Conservation (phyloP, 768 basidiomycete genomes). For the Tephrocybe sp. region DNA sequence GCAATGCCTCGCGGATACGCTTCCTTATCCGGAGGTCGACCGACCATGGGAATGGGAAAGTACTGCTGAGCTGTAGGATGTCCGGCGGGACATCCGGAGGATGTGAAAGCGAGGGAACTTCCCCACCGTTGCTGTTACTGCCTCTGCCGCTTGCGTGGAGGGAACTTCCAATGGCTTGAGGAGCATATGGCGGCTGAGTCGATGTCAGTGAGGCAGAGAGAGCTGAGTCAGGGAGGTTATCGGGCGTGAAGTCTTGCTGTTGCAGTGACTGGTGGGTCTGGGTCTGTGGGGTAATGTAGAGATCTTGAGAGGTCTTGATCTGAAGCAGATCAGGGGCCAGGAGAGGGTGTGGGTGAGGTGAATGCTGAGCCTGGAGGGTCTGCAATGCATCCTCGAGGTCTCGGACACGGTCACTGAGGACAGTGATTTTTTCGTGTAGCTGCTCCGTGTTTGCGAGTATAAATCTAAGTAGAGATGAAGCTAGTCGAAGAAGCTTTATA, state of each 20-base stretch:
- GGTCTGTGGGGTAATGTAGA: conserved; percentile 40
- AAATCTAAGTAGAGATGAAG: conserved; percentile 30
- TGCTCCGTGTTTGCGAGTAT: conserved; percentile 69
- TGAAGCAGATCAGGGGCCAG: conserved; percentile 55
- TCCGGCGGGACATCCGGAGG: conserved; percentile 43
- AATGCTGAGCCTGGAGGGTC: conserved; percentile 36
- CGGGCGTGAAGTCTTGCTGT: conserved; percentile 8
- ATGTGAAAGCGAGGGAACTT: not conserved
- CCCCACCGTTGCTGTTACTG: conserved; percentile 7
- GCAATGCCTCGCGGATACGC: conserved; percentile 61
- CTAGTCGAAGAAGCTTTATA: conserved; percentile 9
- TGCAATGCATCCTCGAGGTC: conserved; percentile 62
- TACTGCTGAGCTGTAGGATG: conserved; percentile 58
- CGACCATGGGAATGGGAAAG: conserved; percentile 70
- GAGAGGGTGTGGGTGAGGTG: conserved; percentile 50
- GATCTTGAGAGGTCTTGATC: conserved; percentile 67
- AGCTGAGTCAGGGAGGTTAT: conserved; percentile 12
- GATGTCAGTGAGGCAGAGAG: conserved; percentile 9
- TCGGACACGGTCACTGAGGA: conserved; percentile 61
- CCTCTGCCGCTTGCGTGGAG: not conserved
- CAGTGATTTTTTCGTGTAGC: conserved; percentile 59
- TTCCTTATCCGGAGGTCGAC: conserved; percentile 62
- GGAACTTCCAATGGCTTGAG: not conserved
- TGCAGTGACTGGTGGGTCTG: conserved; percentile 3
- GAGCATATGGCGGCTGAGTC: conserved; percentile 14